Evolutionary conservation across 345 rosid species (phyloP), one percentile per base, ranked within the genome.

Genomic region (Camelina laxa): DNA sequence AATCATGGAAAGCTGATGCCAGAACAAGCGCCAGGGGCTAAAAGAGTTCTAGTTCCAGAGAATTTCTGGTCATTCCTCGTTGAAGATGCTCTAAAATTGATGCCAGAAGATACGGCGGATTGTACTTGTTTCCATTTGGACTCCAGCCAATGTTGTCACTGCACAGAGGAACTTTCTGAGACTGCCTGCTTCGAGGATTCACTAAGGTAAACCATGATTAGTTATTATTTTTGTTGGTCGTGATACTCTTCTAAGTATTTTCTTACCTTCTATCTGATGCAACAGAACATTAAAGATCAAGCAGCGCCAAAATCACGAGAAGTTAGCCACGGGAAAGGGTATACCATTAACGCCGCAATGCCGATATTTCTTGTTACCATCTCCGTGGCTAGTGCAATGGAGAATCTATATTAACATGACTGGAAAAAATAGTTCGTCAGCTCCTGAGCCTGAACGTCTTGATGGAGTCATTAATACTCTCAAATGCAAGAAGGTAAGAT

Each of bases 231-330:
- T n/a, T 70, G 13, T 74, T 50, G 11, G 45, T 54, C 17, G 17
- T 61, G 20, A 48, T 65, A 41, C 73, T 58, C 60, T 30, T 45
- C 8, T 67, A 20, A 19, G 42, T 7, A 16, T 68, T 58, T 75
- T 50, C 78, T 78, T 82, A 75, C 72, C 70, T 80, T 81, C 41
- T 36, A 15, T 80, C 66, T 73, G 57, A 70, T 84, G 65, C 76
- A 81, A 86, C 91, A 92, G 97, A 85, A 93, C 79, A 16, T 60
- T 86, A 74, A 95, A 90, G 81, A 83, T 85, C 64, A 88, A 83
- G 82, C 93, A 95, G 79, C 93, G 96, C 30, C 91, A 86, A 70
- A 95, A 82, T 81, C 99, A 92, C 74, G 97, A 95, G 77, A 92
- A 89, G 80, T 79, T 95, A 72, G 92, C 92, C 55, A 41, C 65